Base-by-base conservation (phyloP, 352 stramenopile species). In the Phytophthora europaea region DNA sequence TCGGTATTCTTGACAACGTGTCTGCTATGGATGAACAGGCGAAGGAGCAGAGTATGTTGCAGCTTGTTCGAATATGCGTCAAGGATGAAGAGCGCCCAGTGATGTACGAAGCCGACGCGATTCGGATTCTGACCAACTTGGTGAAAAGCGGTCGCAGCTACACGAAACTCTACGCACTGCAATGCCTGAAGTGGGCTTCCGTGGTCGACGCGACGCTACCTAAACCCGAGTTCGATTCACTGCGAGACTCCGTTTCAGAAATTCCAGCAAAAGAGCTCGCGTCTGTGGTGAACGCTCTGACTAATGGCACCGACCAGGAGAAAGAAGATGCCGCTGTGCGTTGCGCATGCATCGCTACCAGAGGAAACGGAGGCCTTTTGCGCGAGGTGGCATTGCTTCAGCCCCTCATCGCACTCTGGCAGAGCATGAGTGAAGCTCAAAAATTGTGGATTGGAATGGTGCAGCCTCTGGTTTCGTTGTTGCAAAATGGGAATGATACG, bases 71-170 rank as follows among this genome's bases (percentile, higher is more conserved):
- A 52, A 23, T 40, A 12, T 58, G 47, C 47, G 20, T 48, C 31
- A 31, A 53, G 31, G 48, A 57, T 52, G 31, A 59, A 20, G 47
- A 67, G 18, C 60, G 60, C 6, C 6, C 10, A 15, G 28, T 59
- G 31, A 51, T 67, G 60, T 67, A 65, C 47, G 22, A 59, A 50
- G 60, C 60, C 26, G 57, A 66, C 20, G 59, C 18, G 16, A 23
- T 53, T 31, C 22, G 16, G 18, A 52, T 36, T 2, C 20, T 67
- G 20, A 47, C 31, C 22, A 26, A 58, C 9, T 51, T 58, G 47
- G 60, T 67, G 47, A 58, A 40, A 18, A 59, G 2, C 23, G 20
- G 60, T 8, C n/a, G 31, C 28, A 31, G 33, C 1, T 48, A 43
- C 48, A 40, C 22, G 3, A 48, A 67, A 20, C 15, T 67, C 2